phyloP scores from a whole-genome alignment of 169 alveolate genomes.

The Eimeria mitis region DNA sequence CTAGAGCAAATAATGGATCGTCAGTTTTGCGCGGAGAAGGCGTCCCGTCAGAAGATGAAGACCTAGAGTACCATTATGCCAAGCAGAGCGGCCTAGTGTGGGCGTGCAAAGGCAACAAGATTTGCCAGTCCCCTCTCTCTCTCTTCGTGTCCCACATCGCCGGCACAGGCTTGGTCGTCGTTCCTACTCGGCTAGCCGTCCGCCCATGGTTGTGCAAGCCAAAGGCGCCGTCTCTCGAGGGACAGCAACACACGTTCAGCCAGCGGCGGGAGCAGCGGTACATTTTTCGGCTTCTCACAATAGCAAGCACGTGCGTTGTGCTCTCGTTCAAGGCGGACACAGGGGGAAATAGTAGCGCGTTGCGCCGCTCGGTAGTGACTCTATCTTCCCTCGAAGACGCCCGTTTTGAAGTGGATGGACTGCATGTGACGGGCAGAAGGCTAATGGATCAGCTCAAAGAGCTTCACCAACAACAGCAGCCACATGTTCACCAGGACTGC shows the following conservation, averaged over 20 bases:
- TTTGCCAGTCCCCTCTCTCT: slow-evolving; percentile 3
- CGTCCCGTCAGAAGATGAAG: neutral
- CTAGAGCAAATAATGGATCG: neutral
- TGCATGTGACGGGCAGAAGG: slow-evolving; percentile 17
- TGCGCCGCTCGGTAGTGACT: slow-evolving; percentile 55
- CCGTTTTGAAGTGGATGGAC: slow-evolving; percentile 47
- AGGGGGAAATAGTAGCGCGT: slow-evolving; percentile 62
- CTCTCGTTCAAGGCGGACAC: slow-evolving; percentile 73
- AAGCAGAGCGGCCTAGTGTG: slow-evolving; percentile 9
- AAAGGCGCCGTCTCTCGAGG: neutral
- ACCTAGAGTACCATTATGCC: slow-evolving; percentile 29
- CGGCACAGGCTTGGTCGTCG: neutral
- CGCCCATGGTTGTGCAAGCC: neutral
- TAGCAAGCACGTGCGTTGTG: slow-evolving; percentile 52
- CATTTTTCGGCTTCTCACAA: slow-evolving; percentile 50
- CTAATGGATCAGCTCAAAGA: slow-evolving; percentile 30
- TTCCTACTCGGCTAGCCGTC: neutral
- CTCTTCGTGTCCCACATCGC: slow-evolving; percentile 34
- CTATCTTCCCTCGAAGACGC: slow-evolving; percentile 71
- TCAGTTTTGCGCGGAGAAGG: neutral
- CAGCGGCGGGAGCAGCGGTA: slow-evolving; percentile 47
- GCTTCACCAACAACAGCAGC: slow-evolving; percentile 46
- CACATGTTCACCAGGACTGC: neutral
- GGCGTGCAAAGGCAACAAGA: slow-evolving; percentile 33
- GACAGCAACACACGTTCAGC: neutral